Percentiles rank a stretch among this genome's conserved stretches.
Conservation (phyloP, 75 land plant species). For the Sequoiadendron giganteum region DNA sequence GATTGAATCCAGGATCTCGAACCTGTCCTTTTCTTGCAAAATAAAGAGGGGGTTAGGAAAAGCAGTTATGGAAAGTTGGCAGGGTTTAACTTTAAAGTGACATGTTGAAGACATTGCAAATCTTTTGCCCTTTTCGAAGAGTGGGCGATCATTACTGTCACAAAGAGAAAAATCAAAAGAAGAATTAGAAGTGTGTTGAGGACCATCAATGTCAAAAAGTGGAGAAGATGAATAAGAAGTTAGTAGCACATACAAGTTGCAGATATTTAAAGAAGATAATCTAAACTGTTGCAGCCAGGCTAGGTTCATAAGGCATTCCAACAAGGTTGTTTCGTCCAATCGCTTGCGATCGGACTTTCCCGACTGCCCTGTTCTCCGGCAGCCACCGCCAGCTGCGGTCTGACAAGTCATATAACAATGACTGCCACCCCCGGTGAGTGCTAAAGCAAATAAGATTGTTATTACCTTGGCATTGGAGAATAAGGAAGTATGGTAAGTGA, state of each 20-base stretch:
- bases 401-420: conserved; percentile 21
- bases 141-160: background rate
- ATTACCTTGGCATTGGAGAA: conserved; percentile 20
- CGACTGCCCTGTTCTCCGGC: conserved; percentile 17
- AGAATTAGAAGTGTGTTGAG: background rate
- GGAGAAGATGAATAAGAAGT: background rate
- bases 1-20: background rate
- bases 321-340: conserved; percentile 21
- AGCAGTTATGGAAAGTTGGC: background rate
- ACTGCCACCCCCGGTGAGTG: conserved; percentile 25
- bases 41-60: background rate
- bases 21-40: background rate
- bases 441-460: conserved; percentile 26
- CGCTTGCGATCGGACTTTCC: background rate
- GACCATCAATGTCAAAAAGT: background rate
- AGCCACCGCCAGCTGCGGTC: conserved; percentile 25
- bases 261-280: background rate
- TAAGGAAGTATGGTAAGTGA: conserved; percentile 15
- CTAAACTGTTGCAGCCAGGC: conserved; percentile 20
- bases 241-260: background rate
- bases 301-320: conserved; percentile 26
- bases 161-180: background rate
- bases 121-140: background rate
- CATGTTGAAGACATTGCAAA: background rate
- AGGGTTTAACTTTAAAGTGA: background rate